Evolutionary conservation across 208 protist species (phyloP), one percentile per base, ranked within the genome.

Genomic region (Leishmania guyanensis): DNA sequence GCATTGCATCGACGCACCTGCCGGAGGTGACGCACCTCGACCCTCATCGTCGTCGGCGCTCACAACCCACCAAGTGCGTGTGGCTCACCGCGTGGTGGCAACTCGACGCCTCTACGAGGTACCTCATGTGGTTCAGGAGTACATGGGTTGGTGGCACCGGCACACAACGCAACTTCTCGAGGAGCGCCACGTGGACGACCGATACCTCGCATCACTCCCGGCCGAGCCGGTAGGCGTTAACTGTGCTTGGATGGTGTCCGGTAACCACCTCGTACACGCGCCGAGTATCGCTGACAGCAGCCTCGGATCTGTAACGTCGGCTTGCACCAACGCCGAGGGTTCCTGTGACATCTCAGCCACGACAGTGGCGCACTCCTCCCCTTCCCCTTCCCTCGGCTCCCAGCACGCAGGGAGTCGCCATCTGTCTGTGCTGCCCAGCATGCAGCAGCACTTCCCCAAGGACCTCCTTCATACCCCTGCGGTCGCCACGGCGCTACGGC

Each of bases 231-330:
- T 20, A 17, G 33, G 72, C 20, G 50, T 5, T 43, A 58, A 33
- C 72, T 56, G 26, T 62, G 43, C 51, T 26, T 86, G 77, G 82
- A 54, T 82, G 78, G 82, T 86, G 17, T 76, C 74, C 22, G 33
- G 72, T 10, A 86, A 86, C 53, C 82, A 86, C 54, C 77, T 86
- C n/a, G 73, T 82, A 10, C 78, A 74, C n/a, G 66, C 74, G 33
- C 72, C 69, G 8, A 79, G 78, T 60, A 50, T 79, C n/a, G 43
- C 22, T 51, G 4, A 54, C 69, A 77, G 70, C 33, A 33, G 29
- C 33, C 10, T 46, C 54, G 16, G 36, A 62, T 56, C 53, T 46
- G 39, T 48, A 17, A 48, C 71, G 60, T 73, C 82, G n/a, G 72
- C 16, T 48, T 75, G 22, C 12, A 46, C 53, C 58, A 70, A 66